Base-by-base conservation (phyloP, 2,329 filamentous ascomycete genomes). In the Fusarium kyushuense region DNA sequence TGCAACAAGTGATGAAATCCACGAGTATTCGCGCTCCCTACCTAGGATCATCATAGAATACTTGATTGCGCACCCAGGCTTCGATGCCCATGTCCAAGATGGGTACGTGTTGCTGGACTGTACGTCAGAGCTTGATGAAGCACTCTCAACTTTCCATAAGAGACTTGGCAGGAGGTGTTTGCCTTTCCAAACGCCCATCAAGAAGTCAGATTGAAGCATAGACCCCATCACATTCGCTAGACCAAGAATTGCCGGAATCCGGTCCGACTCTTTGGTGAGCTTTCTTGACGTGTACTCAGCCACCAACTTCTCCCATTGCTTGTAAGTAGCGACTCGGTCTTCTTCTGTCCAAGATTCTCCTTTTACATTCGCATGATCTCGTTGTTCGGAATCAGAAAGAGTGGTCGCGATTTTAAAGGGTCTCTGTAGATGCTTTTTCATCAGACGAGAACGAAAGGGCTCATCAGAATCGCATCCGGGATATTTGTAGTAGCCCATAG, bases 161-260 rank as follows among this genome's bases (percentile, higher is more conserved):
- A 48, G 45, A 7, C 45, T 48, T 7, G 30, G 45, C 3, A n/a
- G 21, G 7, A 33, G 35, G 1, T 48, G 11, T 48, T 48, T 25
- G 5, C 45, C 45, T 5, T 25, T 48, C 45, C 45, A 48, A 5
- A 25, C n/a, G 3, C 45, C 45, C 45, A 35, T 35, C 2, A 14
- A 3, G 5, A 48, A 48, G 0, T 48, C 16, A 2, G 30, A 33
- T 25, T 48, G 14, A 17, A 48, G 35, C 45, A 48, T 48, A 4
- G 21, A 30, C 3, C 45, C 45, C 45, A 48, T 48, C 3, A 48
- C 45, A n/a, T 35, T 48, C 2, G 45, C 45, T 6, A 48, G 11
- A 48, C 45, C 45, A 7, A 48, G 45, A 25, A 48, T 48, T 33
- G 45, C 45, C 1, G 45, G 45, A n/a, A 48, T 48, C 16, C 45